phyloP scores from a whole-genome alignment of 2,329 filamentous ascomycete genomes.

The Aspergillus clavatus region DNA sequence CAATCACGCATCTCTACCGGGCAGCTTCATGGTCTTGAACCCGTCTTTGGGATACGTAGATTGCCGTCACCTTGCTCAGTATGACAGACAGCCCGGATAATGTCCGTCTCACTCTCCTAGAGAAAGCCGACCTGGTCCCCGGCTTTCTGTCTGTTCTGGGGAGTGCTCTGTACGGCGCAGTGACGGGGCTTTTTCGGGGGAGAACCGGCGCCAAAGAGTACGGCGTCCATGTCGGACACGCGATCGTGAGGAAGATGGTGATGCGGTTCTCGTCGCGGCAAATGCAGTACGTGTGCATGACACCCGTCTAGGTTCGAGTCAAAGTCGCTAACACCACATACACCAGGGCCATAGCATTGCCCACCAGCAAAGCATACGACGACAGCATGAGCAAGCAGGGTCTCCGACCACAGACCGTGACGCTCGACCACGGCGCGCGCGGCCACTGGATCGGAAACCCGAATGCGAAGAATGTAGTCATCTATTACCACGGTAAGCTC shows the following conservation, averaged over 20 bases:
- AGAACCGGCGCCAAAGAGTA: conserved; percentile 33
- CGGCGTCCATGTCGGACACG: conserved; percentile 30
- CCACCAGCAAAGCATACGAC: conserved; percentile 26
- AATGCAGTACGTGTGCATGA: conserved; percentile 25
- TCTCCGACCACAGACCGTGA: conserved; percentile 26
- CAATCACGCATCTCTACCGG: too few relatives aligned
- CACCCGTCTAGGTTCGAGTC: background rate
- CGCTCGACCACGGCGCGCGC: conserved; percentile 27
- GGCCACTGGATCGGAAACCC: conserved; percentile 40
- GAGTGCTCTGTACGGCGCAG: conserved; percentile 24
- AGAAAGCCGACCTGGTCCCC: conserved; percentile 31
- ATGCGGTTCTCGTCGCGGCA: conserved; percentile 25
- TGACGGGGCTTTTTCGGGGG: conserved; percentile 38
- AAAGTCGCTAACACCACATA: background rate
- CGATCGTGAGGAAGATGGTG: conserved; percentile 26
- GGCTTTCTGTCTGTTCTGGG: conserved; percentile 23
- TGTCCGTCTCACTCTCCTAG: conserved; percentile 29
- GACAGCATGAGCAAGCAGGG: conserved; percentile 21
- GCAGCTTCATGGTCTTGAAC: too few relatives aligned
- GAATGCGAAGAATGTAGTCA: conserved; percentile 34
- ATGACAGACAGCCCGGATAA: conserved; percentile 8
- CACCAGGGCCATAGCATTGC: conserved; percentile 20
- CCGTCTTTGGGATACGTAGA: background rate
- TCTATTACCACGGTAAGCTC: conserved; percentile 38
- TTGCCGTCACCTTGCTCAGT: too few relatives aligned